These are phyloP conservation scores for Trichoderma hamatum DNA, from an alignment of 2,329 filamentous ascomycete species.

Conservation along the genomic window DNA sequence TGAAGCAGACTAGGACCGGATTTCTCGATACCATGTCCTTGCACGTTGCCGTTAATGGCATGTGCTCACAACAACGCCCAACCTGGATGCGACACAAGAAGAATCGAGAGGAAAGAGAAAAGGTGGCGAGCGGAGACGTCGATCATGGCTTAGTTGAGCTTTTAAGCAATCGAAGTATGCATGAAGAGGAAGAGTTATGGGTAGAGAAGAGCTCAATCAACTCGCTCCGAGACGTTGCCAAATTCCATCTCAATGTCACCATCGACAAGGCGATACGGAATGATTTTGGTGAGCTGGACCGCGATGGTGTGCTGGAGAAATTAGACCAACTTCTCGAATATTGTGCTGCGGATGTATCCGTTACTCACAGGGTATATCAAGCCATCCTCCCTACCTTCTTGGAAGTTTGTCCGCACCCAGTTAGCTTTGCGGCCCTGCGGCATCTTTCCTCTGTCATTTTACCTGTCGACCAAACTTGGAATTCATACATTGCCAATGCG, in stretches of 20 bases:
- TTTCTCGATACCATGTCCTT: constrained; percentile 98
- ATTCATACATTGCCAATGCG: constrained; percentile 78
- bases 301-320: constrained; percentile 68
- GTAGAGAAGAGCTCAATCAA: constrained; percentile 93
- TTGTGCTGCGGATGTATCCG: constrained; percentile 89
- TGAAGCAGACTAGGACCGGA: constrained; percentile 79
- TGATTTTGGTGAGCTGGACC: constrained; percentile 81
- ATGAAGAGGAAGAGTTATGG: constrained; percentile 95
- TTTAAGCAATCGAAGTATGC: constrained; percentile 67
- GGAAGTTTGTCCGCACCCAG: constrained; percentile 89
- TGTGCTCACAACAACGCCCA: constrained; percentile 95
- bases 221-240: constrained; percentile 90
- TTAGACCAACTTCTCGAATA: constrained; percentile 87
- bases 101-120: constrained; percentile 79
- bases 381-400: constrained; percentile 91
- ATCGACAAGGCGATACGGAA: constrained; percentile 90
- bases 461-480: constrained; percentile 86
- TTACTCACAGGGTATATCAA: constrained; percentile 93
- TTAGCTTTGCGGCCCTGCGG: constrained; percentile 91
- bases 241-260: constrained; percentile 89
- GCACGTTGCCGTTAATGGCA: constrained; percentile 96
- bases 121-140: constrained; percentile 71
- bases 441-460: constrained; percentile 94
- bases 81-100: constrained; percentile 98
- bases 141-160: constrained; percentile 72